Conservation (phyloP, 768 basidiomycete species). For the Coprinellus micaceus region DNA sequence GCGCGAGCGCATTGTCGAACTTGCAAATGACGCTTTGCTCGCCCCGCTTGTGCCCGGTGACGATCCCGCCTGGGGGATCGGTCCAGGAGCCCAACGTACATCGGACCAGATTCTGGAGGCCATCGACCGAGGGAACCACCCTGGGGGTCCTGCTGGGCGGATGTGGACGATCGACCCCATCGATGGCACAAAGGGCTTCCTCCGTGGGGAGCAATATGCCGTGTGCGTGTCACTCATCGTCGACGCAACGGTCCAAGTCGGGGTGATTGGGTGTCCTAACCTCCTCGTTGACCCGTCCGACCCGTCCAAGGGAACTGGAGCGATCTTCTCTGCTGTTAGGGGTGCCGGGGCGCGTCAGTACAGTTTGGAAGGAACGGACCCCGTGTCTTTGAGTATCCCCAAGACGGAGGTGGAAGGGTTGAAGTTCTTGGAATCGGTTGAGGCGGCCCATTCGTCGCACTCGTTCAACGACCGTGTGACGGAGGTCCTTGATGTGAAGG, state of each 20-base stretch:
- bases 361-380: slow-evolving; percentile 6
- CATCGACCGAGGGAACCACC: slow-evolving; percentile 79
- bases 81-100: slow-evolving; percentile 50
- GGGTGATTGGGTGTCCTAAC: slow-evolving; percentile 92
- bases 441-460: slow-evolving; percentile 89
- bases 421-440: slow-evolving; percentile 86
- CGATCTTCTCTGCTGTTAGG: slow-evolving; percentile 81
- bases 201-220: slow-evolving; percentile 89
- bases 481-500: slow-evolving; percentile 58
- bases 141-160: slow-evolving; percentile 74
- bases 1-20: slow-evolving; percentile 64
- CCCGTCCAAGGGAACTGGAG: slow-evolving; percentile 64
- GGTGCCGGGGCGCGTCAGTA: slow-evolving; percentile 83
- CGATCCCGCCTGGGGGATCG: slow-evolving; percentile 66
- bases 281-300: slow-evolving; percentile 54
- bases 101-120: slow-evolving; percentile 68
- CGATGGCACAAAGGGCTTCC: slow-evolving; percentile 92
- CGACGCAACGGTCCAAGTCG: slow-evolving; percentile 73
- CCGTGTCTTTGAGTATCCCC: slow-evolving; percentile 51
- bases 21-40: slow-evolving; percentile 78
- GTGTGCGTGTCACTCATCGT: slow-evolving; percentile 86
- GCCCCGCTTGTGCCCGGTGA: slow-evolving; percentile 55
- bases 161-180: slow-evolving; percentile 90
- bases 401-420: slow-evolving; percentile 41
- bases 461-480: slow-evolving; percentile 77